Base-by-base conservation (phyloP, 1,284 basidiomycete species). In the Microbotryum intermedium region DNA sequence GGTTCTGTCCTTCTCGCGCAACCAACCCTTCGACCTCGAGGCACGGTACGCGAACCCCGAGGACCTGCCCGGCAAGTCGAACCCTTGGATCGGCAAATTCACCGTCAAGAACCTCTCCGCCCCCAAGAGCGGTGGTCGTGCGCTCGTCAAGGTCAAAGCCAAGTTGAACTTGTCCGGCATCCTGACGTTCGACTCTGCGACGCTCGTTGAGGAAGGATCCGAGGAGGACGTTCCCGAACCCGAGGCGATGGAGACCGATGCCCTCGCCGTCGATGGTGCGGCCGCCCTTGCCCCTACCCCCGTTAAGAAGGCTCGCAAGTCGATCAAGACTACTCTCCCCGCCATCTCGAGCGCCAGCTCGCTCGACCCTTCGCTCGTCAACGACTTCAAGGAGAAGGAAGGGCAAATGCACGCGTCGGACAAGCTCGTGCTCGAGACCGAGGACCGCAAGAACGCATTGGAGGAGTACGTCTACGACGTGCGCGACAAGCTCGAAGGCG, bases 381-480 rank as follows among this genome's bases (percentile, higher is more conserved):
- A 92, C 74, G 73, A 77, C 61, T 79, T 81, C 73, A 83, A 80
- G 74, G 88, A 93, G 78, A 79, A 80, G 65, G 92, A 95, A 78
- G 84, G 84, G 47, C 79, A 87, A 76, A 90, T 97, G 89, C 81
- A 86, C 74, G 82, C 87, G 44, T 79, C 82, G 58, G 92, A 97
- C 78, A 95, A 93, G 80, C 86, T 95, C 64, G 92, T 97, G 55
- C 82, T 84, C 77, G 92, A 95, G 76, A 95, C 92, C 59, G 90
- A 94, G 88, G 88, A 95, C 76, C 85, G 88, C 75, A 97, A 94
- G 80, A 95, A 97, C 75, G 90, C 91, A 18, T 84, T 97, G 26
- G 92, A 97, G 78, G 92, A 95, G 78, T 95, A 93, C 79, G 86
- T 95, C 66, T 95, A 95, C 78, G 90, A 97, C 75, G 90, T 82